Evolutionary conservation across 805 yeast species (phyloP).

Genomic region (Saccharomycopsis sp.): DNA sequence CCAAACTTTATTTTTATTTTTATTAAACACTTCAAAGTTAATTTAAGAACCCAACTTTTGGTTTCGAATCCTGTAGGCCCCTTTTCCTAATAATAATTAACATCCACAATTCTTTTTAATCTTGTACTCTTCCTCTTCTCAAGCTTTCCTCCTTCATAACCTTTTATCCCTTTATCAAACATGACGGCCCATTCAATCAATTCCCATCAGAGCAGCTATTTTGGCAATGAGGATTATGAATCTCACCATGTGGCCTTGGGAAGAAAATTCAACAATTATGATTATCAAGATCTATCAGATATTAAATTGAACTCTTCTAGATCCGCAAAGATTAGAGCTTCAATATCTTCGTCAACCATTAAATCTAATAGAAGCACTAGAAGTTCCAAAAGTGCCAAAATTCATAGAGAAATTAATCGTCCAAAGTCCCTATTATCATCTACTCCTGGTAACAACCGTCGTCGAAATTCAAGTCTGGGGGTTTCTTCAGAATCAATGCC

Average conservation of each 20-base stretch:
- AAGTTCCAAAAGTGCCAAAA: slow-evolving; percentile 7
- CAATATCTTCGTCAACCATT: slow-evolving; percentile 9
- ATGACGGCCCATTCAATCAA: no score
- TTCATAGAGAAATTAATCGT: not conserved
- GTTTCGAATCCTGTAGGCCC: no score
- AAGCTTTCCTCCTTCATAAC: no score
- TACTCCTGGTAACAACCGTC: not conserved
- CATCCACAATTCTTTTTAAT: no score
- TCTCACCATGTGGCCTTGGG: slow-evolving; percentile 2
- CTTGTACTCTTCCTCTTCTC: no score
- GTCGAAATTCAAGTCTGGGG: not conserved
- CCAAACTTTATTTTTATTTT: no score
- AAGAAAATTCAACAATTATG: slow-evolving; percentile 15
- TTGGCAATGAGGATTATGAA: not conserved
- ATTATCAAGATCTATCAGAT: slow-evolving; percentile 13
- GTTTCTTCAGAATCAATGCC: slow-evolving; percentile 3
- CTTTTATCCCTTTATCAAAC: no score
- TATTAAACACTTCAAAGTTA: no score
- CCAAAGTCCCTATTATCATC: not conserved
- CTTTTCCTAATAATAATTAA: no score
- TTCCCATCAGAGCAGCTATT: no score
- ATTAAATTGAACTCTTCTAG: not conserved
- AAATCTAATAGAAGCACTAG: slow-evolving; percentile 3
- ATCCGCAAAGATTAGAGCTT: slow-evolving; percentile 10
- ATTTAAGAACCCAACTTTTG: no score